Base-by-base conservation (phyloP, 2,329 filamentous ascomycete species). In the Venturia oleaginea region DNA sequence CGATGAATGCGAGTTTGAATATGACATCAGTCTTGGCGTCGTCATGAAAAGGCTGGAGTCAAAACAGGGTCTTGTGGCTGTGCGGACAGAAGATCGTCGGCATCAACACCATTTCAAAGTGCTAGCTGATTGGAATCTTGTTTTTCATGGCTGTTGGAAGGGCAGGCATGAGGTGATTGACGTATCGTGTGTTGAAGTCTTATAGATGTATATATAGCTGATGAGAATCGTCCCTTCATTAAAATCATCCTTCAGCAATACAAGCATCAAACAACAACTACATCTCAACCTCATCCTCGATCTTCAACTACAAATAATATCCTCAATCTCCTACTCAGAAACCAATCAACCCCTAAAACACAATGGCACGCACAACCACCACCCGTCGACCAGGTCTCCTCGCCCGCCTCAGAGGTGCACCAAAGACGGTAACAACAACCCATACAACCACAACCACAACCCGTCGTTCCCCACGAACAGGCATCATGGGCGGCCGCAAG, bases 381-480 rank as follows among this genome's bases (percentile, higher is more conserved):
- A 51, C 61, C 62, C 62, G 62, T 10, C 27, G 51, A 8, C 51
- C 62, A 30, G 30, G 37, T 38, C 30, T 73, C 22, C 67, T 75
- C 66, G 75, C 73, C 64, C 70, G 69, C 4, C 87, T 69, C 55
- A 72, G 72, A 34, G 71, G 70, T 1, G 69, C 72, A 64, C 67
- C 68, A 19, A 69, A 69, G 5, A 64, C 68, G 27, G 69, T 60
- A 34, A 68, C 68, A 46, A 68, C 66, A 55, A 70, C 69, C 22
- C 63, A 64, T 42, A 66, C 66, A 27, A 61, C 68, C n/a, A 67
- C 61, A 27, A 64, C 63, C n/a, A 64, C 63, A 30, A 59, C 54
- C 4, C 64, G 64, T 42, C 54, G 63, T 13, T 3, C 54, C 2
- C 34, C 38, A 57, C 51, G 51, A 32, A 19, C 51, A 32, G 34